phyloP scores from a whole-genome alignment of 2,329 filamentous ascomycete species.

The Alternaria sp. region DNA sequence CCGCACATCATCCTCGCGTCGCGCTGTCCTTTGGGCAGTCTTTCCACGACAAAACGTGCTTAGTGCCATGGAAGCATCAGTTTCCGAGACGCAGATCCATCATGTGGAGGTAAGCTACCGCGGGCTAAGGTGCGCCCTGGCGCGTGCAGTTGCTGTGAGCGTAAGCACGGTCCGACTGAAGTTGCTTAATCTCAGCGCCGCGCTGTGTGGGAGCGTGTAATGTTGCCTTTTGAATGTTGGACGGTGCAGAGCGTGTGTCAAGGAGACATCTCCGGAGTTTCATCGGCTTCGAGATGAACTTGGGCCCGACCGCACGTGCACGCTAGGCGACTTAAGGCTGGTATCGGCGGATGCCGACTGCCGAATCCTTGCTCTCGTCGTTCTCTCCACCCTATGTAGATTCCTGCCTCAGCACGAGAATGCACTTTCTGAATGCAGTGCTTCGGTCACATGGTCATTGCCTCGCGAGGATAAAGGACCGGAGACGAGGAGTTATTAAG shows the following conservation, averaged over 20 bases:
- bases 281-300: constrained; percentile 25
- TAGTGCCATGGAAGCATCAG: constrained; percentile 29
- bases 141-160: constrained; percentile 30
- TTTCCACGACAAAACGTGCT: constrained; percentile 12
- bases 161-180: constrained; percentile 4
- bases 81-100: constrained; percentile 26
- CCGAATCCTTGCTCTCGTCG: neutral
- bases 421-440: constrained; percentile 29
- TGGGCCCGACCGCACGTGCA: constrained; percentile 16
- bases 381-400: neutral
- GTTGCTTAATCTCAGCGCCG: constrained; percentile 10
- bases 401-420: neutral
- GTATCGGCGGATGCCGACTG: neutral
- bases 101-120: constrained; percentile 6
- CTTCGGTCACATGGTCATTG: constrained; percentile 48
- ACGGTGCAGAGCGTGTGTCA: constrained; percentile 38
- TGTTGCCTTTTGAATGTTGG: constrained; percentile 32
- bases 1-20: constrained; percentile 11
- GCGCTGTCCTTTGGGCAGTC: constrained; percentile 12
- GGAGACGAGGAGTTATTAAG: neutral
- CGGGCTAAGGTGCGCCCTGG: constrained; percentile 7
- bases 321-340: constrained; percentile 5
- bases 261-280: constrained; percentile 26
- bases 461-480: no score
- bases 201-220: constrained; percentile 28